Evolutionary conservation across 208 protist genomes (phyloP).

Genomic region (Porcisia deanei): DNA sequence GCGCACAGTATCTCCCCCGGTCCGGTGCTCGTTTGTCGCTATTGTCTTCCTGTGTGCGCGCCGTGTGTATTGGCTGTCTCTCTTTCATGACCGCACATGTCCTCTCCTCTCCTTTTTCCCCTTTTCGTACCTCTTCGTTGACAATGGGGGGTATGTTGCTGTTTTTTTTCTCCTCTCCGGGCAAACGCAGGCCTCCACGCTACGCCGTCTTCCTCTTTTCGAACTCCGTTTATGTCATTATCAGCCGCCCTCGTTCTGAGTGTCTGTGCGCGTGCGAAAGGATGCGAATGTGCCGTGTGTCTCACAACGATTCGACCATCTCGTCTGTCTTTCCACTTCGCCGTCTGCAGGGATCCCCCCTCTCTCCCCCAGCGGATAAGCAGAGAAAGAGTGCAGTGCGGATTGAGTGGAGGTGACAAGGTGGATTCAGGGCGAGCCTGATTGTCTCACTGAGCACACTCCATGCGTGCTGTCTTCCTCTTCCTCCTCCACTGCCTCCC

Average conservation of each 20-base stretch:
- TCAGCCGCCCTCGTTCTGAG: neutral
- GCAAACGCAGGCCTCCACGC: neutral
- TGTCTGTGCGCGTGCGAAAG: neutral
- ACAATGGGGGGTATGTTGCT: neutral
- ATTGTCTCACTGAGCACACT: neutral
- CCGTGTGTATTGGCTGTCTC: neutral
- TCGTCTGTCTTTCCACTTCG: neutral
- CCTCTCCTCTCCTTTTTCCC: neutral
- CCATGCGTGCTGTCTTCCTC: neutral
- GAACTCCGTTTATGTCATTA: neutral
- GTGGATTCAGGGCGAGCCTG: neutral
- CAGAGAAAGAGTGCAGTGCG: neutral
- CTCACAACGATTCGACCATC: neutral
- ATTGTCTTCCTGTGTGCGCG: neutral
- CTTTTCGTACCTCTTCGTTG: neutral
- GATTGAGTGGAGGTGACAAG: neutral
- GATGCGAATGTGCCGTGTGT: neutral
- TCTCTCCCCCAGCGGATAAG: neutral
- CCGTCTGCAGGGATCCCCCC: neutral
- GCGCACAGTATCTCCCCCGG: neutral
- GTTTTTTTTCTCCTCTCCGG: neutral
- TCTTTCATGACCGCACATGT: neutral
- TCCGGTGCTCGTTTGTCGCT: neutral
- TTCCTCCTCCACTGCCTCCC: neutral
- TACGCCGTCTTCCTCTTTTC: neutral